A percentile compares a stretch with the other conserved stretches of the same genome.
These are phyloP conservation scores for Silene coronaria DNA, from an alignment of 179 eudicot species.

Conservation along the genomic window DNA sequence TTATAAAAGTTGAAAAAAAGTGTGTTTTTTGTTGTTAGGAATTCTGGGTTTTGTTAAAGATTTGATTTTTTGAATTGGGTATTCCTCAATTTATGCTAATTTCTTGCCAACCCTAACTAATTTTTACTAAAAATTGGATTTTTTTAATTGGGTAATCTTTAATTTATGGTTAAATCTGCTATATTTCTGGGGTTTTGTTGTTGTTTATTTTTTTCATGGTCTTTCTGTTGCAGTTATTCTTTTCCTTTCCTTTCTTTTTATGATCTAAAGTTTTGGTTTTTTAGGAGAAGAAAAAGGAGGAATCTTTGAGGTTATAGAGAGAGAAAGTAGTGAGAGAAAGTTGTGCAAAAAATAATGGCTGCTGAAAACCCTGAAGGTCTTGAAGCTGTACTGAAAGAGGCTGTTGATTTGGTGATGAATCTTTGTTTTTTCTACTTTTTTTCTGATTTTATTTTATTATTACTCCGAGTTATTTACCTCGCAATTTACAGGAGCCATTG, in stretches of 20 bases:
- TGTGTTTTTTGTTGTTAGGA: conserved; percentile 34
- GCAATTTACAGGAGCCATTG: too few species aligned
- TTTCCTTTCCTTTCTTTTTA: neutral
- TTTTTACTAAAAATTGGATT: conserved; percentile 16
- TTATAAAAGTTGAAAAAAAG: neutral
- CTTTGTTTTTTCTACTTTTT: conserved; percentile 19
- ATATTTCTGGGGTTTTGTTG: conserved; percentile 12
- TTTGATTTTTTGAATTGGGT: neutral
- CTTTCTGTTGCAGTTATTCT: conserved; percentile 35
- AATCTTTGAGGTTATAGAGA: conserved; percentile 9
- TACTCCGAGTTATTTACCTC: too few species aligned
- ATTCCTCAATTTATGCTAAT: conserved; percentile 11
- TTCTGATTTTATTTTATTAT: neutral
- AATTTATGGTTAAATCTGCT: conserved; percentile 8
- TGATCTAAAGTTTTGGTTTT: conserved; percentile 15
- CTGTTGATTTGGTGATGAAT: conserved; percentile 94
- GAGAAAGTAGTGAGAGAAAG: conserved; percentile 14
- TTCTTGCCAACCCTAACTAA: conserved; percentile 23
- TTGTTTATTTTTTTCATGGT: conserved; percentile 27
- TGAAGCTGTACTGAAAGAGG: conserved; percentile 83
- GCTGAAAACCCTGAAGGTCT: conserved; percentile 69
- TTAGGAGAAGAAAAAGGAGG: conserved; percentile 11
- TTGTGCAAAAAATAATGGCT: conserved; percentile 33
- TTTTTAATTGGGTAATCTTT: conserved; percentile 28
- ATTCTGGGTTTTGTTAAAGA: conserved; percentile 37